Conservation (phyloP, 805 yeast genomes). For the Jamesozyma lodderae region DNA sequence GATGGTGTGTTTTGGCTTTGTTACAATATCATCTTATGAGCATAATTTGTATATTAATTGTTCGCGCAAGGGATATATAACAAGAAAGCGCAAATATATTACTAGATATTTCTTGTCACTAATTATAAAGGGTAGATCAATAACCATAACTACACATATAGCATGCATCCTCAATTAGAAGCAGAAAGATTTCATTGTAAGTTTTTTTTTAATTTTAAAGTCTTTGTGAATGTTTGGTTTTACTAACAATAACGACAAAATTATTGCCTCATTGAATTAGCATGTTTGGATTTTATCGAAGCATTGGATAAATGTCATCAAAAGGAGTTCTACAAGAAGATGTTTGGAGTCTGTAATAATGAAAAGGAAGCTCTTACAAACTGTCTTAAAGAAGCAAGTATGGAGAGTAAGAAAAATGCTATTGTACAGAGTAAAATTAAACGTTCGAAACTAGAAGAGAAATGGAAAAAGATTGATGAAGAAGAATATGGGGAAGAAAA, state of each 20-base stretch:
- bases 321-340: slow-evolving; percentile 54
- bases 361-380: slow-evolving; percentile 68
- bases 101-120: too few species aligned
- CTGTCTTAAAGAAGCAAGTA: slow-evolving; percentile 74
- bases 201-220: slow-evolving; percentile 8
- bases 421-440: slow-evolving; percentile 45
- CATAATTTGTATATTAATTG: too few species aligned
- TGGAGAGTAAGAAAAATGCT: slow-evolving; percentile 49
- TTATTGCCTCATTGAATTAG: slow-evolving; percentile 22
- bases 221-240: neutral
- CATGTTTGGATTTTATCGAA: slow-evolving; percentile 73
- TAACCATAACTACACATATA: too few species aligned
- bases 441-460: slow-evolving; percentile 44
- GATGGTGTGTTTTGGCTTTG: neutral
- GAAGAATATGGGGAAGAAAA: slow-evolving; percentile 74
- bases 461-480: slow-evolving; percentile 57
- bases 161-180: slow-evolving; percentile 51
- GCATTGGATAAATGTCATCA: slow-evolving; percentile 87
- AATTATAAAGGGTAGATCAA: too few species aligned
- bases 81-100: too few species aligned
- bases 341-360: slow-evolving; percentile 76
- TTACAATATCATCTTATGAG: too few species aligned
- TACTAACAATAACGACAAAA: slow-evolving; percentile 7
- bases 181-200: slow-evolving; percentile 40
- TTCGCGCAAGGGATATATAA: too few species aligned